These are phyloP conservation scores for Cordyceps cicadae DNA, from an alignment of 2,329 filamentous ascomycete species.

Conservation along the genomic window DNA sequence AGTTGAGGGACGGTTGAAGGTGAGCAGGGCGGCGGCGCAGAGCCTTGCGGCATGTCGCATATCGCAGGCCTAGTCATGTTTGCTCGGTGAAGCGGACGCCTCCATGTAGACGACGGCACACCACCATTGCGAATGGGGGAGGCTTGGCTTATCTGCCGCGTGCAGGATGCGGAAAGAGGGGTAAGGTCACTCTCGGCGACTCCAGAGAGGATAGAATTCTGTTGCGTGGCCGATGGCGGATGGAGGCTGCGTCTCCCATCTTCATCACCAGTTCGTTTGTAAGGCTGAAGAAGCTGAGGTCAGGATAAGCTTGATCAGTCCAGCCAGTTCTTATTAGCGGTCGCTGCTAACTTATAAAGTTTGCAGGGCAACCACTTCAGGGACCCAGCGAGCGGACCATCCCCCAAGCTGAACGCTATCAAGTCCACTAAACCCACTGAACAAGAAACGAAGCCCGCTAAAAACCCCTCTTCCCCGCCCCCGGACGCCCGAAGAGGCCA, in stretches of 20 bases:
- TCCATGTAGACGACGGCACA: slow-evolving; percentile 3
- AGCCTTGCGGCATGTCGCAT: background rate
- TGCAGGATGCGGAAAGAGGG: background rate
- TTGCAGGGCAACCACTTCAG: background rate
- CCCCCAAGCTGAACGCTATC: background rate
- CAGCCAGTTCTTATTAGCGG: too few relatives aligned
- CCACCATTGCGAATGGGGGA: background rate
- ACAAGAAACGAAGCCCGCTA: background rate
- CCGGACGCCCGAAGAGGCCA: background rate
- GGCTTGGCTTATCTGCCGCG: background rate
- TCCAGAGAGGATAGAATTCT: background rate
- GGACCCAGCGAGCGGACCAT: background rate
- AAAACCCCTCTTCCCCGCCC: background rate
- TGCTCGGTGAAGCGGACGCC: background rate
- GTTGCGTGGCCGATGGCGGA: background rate
- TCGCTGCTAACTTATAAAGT: background rate
- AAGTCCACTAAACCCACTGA: background rate
- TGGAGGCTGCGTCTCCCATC: background rate
- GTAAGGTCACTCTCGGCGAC: background rate
- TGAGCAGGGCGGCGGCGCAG: background rate
- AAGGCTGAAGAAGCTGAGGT: slow-evolving; percentile 9
- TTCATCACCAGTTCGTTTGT: slow-evolving; percentile 3
- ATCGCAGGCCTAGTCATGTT: background rate
- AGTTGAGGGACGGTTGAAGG: background rate
- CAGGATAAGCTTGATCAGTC: background rate